A percentile compares a stretch with the other conserved stretches of the same genome.
phyloP scores from a whole-genome alignment of 2,329 filamentous ascomycete genomes.

The Macrophomina pseudophaseolina region DNA sequence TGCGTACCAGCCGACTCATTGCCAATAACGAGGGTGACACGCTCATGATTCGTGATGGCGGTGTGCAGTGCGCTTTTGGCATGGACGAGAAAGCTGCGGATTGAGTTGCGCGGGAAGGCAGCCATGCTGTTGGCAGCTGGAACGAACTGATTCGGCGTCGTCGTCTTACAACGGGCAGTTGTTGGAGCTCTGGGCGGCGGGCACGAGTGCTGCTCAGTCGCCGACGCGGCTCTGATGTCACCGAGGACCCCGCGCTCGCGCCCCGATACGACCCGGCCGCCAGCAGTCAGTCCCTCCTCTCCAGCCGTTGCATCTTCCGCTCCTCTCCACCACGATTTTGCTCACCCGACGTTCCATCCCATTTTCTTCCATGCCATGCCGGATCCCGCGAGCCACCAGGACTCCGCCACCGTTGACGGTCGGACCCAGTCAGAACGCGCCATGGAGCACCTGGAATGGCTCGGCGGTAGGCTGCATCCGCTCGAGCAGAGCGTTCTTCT shows the following conservation, averaged over 20 bases:
- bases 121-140: constrained; percentile 4
- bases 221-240: constrained; percentile 10
- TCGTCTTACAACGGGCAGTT: not conserved
- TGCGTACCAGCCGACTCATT: constrained; percentile 57
- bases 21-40: constrained; percentile 57
- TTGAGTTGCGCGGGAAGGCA: constrained; percentile 49
- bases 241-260: not conserved
- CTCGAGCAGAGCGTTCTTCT: constrained; percentile 24
- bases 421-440: constrained; percentile 10
- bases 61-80: constrained; percentile 51
- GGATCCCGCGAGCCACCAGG: constrained; percentile 6
- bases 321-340: not conserved
- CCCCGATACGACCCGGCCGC: constrained; percentile 17
- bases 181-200: not conserved
- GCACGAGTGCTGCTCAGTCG: not conserved
- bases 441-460: constrained; percentile 25
- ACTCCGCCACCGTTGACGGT: not conserved
- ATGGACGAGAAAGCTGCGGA: constrained; percentile 52
- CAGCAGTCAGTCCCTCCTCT: not conserved
- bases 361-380: constrained; percentile 7
- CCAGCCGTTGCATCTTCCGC: not conserved
- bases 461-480: constrained; percentile 18
- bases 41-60: constrained; percentile 46
- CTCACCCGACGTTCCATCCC: no score
- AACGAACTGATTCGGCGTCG: not conserved